Evolutionary conservation across 2,329 filamentous ascomycete genomes (phyloP).

Genomic region (Cladosporium colombiae): DNA sequence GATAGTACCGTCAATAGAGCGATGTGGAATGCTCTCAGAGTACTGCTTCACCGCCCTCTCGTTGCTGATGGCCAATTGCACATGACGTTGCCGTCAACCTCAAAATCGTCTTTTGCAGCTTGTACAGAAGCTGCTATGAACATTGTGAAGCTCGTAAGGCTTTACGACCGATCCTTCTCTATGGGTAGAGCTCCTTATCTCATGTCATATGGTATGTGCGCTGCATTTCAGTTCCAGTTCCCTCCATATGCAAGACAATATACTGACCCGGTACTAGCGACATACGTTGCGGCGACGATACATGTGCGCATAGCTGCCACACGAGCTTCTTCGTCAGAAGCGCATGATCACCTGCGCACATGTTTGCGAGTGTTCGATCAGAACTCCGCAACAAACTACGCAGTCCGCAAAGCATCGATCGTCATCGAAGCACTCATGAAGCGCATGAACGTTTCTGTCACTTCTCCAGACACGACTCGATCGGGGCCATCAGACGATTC

Average conservation of each 20-base stretch:
- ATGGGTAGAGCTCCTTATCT: slow-evolving; percentile 54
- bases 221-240: not conserved
- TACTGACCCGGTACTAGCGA: slow-evolving; percentile 33
- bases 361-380: slow-evolving; percentile 52
- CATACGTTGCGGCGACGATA: slow-evolving; percentile 57
- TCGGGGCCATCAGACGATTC: slow-evolving; percentile 1
- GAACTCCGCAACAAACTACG: slow-evolving; percentile 54
- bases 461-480: not conserved
- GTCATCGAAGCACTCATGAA: slow-evolving; percentile 52
- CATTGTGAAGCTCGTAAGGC: slow-evolving; percentile 48
- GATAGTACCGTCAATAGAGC: slow-evolving; percentile 36
- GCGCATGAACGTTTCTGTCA: slow-evolving; percentile 41
- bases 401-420: slow-evolving; percentile 48
- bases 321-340: slow-evolving; percentile 42
- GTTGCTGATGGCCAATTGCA: slow-evolving; percentile 54
- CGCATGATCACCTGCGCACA: slow-evolving; percentile 44
- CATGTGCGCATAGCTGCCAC: slow-evolving; percentile 54
- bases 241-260: not conserved
- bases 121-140: slow-evolving; percentile 51
- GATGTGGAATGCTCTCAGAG: slow-evolving; percentile 54
- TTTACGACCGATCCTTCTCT: slow-evolving; percentile 50
- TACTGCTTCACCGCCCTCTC: slow-evolving; percentile 57
- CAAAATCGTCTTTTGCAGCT: slow-evolving; percentile 46
- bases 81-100: slow-evolving; percentile 41
- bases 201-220: slow-evolving; percentile 49